These are phyloP conservation scores for Cladosporium sphaerospermum DNA, from an alignment of 2,329 filamentous ascomycete genomes.

Conservation along the genomic window DNA sequence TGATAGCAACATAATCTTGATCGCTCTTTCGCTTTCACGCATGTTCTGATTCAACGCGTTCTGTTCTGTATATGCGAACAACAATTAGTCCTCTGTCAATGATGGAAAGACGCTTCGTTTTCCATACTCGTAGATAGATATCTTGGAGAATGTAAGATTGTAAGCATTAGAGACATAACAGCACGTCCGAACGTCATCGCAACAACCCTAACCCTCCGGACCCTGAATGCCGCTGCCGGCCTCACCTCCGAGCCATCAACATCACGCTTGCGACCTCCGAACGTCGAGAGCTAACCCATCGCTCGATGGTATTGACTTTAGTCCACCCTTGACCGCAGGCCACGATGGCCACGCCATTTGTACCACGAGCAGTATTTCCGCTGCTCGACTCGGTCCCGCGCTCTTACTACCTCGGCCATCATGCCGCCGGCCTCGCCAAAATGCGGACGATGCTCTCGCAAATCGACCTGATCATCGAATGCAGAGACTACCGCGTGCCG, in stretches of 20 bases:
- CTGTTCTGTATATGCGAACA: too few relatives aligned
- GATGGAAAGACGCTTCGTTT: background rate
- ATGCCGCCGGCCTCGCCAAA: constrained; percentile 70
- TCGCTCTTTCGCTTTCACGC: background rate
- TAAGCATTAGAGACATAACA: background rate
- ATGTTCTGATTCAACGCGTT: background rate
- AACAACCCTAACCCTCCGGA: too few relatives aligned
- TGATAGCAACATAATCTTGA: background rate
- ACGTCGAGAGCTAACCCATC: too few relatives aligned
- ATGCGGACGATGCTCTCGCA: constrained; percentile 76
- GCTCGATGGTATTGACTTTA: too few relatives aligned
- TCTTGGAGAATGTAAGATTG: background rate
- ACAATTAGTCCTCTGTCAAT: too few relatives aligned
- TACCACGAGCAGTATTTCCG: constrained; percentile 68
- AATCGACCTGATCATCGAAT: constrained; percentile 87
- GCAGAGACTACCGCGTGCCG: constrained; percentile 86
- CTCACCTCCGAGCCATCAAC: too few relatives aligned
- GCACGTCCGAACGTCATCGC: background rate
- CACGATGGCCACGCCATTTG: constrained; percentile 48
- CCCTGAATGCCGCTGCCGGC: too few relatives aligned
- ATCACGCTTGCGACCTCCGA: too few relatives aligned
- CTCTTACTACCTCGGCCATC: constrained; percentile 93
- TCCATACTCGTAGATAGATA: background rate
- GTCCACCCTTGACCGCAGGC: background rate
- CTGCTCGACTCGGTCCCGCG: constrained; percentile 69